Conservation (phyloP, 2,329 filamentous ascomycete genomes). For the Lecanicillium sp. region DNA sequence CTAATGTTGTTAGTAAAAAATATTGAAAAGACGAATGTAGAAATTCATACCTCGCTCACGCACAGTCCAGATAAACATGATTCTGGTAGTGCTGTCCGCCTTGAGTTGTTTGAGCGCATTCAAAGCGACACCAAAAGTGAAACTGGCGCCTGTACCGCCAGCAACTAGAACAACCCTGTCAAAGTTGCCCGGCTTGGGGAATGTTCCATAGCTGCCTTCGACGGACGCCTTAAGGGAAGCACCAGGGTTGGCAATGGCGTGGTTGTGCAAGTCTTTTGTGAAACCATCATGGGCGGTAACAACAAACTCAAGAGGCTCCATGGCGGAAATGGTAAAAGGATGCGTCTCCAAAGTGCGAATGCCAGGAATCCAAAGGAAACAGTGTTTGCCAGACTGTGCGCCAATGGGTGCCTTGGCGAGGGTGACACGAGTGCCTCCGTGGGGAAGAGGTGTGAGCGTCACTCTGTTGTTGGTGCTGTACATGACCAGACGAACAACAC, state of each 20-base stretch:
- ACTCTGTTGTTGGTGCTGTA: slow-evolving; percentile 46
- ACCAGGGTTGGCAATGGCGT: slow-evolving; percentile 45
- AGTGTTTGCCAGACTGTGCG: slow-evolving; percentile 52
- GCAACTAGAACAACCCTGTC: slow-evolving; percentile 55
- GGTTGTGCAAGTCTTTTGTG: slow-evolving; percentile 47
- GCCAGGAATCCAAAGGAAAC: slow-evolving; percentile 57
- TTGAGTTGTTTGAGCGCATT: slow-evolving; percentile 27
- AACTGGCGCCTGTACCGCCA: slow-evolving; percentile 56
- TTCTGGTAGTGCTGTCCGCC: slow-evolving; percentile 18
- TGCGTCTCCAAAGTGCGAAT: slow-evolving; percentile 54
- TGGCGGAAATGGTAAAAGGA: slow-evolving; percentile 55
- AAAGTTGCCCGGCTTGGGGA: slow-evolving; percentile 45
- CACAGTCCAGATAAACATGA: slow-evolving; percentile 37
- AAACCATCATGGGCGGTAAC: slow-evolving; percentile 54
- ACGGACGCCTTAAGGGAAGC: slow-evolving; percentile 43
- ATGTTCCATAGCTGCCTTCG: slow-evolving; percentile 54
- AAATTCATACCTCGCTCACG: slow-evolving; percentile 29
- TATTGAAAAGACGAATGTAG: background rate
- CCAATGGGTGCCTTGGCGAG: slow-evolving; percentile 42
- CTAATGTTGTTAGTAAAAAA: slow-evolving; percentile 19
- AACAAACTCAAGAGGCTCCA: slow-evolving; percentile 50
- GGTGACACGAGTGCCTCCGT: slow-evolving; percentile 49
- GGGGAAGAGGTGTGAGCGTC: slow-evolving; percentile 46
- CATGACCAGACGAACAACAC: slow-evolving; percentile 36
- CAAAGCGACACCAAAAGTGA: slow-evolving; percentile 38